Evolutionary conservation across 768 basidiomycete genomes (phyloP), one percentile per base, ranked within the genome.

Genomic region (Tubosaeta sp.): DNA sequence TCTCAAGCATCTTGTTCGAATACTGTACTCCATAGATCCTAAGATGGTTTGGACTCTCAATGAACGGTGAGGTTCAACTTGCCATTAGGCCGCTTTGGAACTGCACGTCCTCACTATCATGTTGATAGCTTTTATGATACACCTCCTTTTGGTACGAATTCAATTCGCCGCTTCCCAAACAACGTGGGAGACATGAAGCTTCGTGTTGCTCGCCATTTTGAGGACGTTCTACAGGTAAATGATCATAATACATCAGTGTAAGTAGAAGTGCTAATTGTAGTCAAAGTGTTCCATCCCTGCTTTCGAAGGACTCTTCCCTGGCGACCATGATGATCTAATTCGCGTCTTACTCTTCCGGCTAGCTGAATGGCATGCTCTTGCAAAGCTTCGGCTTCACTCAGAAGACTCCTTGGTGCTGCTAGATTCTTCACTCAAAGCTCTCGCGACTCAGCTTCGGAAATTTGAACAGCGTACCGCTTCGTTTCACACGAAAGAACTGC

Each of bases 161-260:
- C 69, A 0, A 78, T 79, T 8, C 64, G 70, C 0, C 50, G 56
- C 11, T 77, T 78, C 48, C 43, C 56, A 16, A 46, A 42, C 0
- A 74, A 75, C 52, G 62, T 68, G 1, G 67, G 71, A 0, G 22
- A 22, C 22, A 22, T 22, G 67, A 67, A 14, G 66, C 74, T 65
- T 69, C 49, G 70, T 3, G 69, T 70, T 7, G 76, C 66, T 1
- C 57, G 69, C 0, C 71, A 78, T 43, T 78, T 71, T 47, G 72
- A 77, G 46, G 74, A 79, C 37, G 52, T 76, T 1, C 59, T 78
- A 0, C 75, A 77, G 67, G 77, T 59, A 13, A 14, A 6, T 19
- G 22, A 25, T 16, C 11, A 5, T 5, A 22, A 13, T n/a, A 22
- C 22, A 22, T 22, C 22, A 22, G 22, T 22, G 22, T 22, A 22